Evolutionary conservation across 345 rosid species (phyloP), one percentile per base, ranked within the genome.

Genomic region (Arabis hirsuta): DNA sequence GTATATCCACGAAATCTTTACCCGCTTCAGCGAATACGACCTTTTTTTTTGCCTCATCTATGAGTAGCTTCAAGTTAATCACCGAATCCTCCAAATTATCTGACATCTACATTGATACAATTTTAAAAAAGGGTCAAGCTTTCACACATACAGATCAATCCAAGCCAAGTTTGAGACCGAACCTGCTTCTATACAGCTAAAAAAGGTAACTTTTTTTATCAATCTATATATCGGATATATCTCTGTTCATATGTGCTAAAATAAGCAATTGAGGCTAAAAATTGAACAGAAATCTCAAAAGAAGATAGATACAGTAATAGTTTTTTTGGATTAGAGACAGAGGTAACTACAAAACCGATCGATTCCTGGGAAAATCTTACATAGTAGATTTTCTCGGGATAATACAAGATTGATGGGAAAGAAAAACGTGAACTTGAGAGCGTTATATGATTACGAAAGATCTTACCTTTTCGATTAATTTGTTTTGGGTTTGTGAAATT

Each of bases 1-100:
- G 72, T 5, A 45, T 27, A 36, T 73, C 72, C 0, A 65, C 78
- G 20, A 73, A 65, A 31, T 73, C 60, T 14, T 57, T 39, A 24
- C 63, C 51, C 29, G 64, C 50, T n/a, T 65, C 78, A n/a, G 72
- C 72, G 39, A 65, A 73, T 4, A 73, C 59, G 44, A 73, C 72
- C 13, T 48, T 44, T 52, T 47, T 12, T 6, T 56, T 65, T 12
- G 36, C 39, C n/a, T 45, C 31, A 13, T 73, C 77, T 3, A 73
- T 32, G 5, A 55, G 39, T 19, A 73, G 69, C 16, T 55, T 73
- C 63, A 73, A 38, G 29, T 22, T 50, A 9, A 65, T 63, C 29
- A 62, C 29, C 42, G 55, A 0, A 9, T 46, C 29, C 52, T n/a
- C 42, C 59, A 8, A 13, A 55, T 3, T 55, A 16, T 31, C 42